Conservation (phyloP, 2,329 filamentous ascomycete species). For the Malbranchea cinnamomea region DNA sequence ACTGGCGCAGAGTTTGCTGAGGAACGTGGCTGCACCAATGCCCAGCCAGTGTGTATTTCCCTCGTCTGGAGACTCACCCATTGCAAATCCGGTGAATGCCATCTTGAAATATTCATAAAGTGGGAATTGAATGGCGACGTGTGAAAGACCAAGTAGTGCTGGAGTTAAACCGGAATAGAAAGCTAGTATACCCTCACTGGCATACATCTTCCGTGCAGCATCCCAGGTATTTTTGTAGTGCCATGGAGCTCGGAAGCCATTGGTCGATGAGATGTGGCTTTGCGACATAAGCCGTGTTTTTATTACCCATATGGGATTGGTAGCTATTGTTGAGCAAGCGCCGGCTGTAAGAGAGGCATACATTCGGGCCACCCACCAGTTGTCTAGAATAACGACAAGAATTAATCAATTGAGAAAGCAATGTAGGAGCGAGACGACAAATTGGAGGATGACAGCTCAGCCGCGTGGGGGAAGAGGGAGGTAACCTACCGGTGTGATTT, state of each 20-base stretch:
- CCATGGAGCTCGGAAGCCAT: slow-evolving; percentile 47
- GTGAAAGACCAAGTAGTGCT: slow-evolving; percentile 76
- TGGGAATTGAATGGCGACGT: slow-evolving; percentile 95
- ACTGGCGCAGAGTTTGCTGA: slow-evolving; percentile 89
- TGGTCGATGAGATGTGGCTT: slow-evolving; percentile 29
- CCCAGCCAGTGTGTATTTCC: slow-evolving; percentile 62
- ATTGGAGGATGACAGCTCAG: not conserved
- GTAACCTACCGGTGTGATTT: slow-evolving; percentile 44
- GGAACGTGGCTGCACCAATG: slow-evolving; percentile 72
- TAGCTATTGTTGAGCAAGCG: slow-evolving; percentile 81
- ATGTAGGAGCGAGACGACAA: not conserved
- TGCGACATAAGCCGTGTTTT: slow-evolving; percentile 98
- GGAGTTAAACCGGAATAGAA: slow-evolving; percentile 95
- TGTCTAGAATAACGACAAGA: slow-evolving; percentile 37
- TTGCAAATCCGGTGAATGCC: slow-evolving; percentile 74
- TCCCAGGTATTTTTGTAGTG: slow-evolving; percentile 83
- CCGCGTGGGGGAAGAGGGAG: not conserved
- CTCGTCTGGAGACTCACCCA: slow-evolving; percentile 54
- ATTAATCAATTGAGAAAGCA: not conserved
- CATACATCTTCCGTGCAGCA: slow-evolving; percentile 92
- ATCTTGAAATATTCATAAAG: slow-evolving; percentile 89
- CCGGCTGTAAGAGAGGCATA: slow-evolving; percentile 85
- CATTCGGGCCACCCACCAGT: slow-evolving; percentile 63
- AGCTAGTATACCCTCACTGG: slow-evolving; percentile 67
- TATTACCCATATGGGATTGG: slow-evolving; percentile 98